Percentiles rank a stretch among this genome's conserved stretches.
Evolutionary conservation across 495 filamentous ascomycete species (phyloP).

Genomic region (Hypoxylon fragiforme): DNA sequence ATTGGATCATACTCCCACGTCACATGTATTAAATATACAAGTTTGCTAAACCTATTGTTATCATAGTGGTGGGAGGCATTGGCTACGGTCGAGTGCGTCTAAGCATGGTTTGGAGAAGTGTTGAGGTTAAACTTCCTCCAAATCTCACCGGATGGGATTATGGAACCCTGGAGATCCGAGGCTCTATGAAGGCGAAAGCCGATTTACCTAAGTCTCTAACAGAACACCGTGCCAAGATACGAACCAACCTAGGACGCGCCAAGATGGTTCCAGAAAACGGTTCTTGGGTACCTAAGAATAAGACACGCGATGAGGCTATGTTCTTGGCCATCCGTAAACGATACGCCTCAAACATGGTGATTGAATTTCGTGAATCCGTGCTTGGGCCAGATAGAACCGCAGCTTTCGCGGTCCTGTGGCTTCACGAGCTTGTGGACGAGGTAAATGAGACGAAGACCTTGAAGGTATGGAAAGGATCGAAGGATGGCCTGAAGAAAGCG

Average conservation of each 20-base stretch:
- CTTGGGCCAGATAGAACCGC: conserved; percentile 56
- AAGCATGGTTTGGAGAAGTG: conserved; percentile 70
- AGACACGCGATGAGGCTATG: conserved; percentile 45
- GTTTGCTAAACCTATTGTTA: conserved; percentile 7
- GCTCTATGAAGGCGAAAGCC: conserved; percentile 37
- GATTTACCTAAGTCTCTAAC: conserved; percentile 49
- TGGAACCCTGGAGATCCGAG: conserved; percentile 63
- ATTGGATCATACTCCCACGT: not conserved
- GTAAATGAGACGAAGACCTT: conserved; percentile 58
- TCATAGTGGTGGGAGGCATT: conserved; percentile 59
- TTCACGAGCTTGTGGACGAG: conserved; percentile 66
- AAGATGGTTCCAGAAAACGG: conserved; percentile 56
- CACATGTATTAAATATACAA: too few relatives aligned
- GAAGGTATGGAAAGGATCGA: conserved; percentile 59
- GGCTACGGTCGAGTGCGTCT: conserved; percentile 68
- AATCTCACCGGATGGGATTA: conserved; percentile 66
- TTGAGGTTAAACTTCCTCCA: conserved; percentile 58
- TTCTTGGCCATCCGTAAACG: conserved; percentile 63
- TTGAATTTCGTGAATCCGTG: conserved; percentile 60
- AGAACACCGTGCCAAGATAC: conserved; percentile 57
- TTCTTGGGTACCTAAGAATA: conserved; percentile 42
- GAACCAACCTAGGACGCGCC: conserved; percentile 52
- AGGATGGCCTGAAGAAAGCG: conserved; percentile 49
- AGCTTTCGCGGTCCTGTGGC: conserved; percentile 68
- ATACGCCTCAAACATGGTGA: conserved; percentile 59